Evolutionary conservation across 2,329 filamentous ascomycete species (phyloP).

Genomic region (Colletotrichum lentis): DNA sequence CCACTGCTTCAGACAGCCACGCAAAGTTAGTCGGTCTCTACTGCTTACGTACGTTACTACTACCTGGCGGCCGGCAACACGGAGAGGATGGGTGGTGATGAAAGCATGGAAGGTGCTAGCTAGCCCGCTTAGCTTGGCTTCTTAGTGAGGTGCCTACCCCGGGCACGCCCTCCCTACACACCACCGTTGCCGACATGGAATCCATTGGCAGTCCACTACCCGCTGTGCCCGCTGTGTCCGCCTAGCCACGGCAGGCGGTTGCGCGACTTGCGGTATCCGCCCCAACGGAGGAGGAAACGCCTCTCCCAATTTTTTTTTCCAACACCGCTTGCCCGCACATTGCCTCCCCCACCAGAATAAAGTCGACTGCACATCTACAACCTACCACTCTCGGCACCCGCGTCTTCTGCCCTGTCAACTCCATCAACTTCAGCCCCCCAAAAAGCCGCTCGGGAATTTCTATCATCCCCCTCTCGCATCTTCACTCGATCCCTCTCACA

Average conservation of each 20-base stretch:
- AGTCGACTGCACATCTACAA: constrained; percentile 37
- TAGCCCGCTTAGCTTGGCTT: not conserved
- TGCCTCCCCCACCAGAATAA: constrained; percentile 38
- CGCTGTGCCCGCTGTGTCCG: constrained; percentile 24
- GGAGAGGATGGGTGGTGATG: not conserved
- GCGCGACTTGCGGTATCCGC: constrained; percentile 27
- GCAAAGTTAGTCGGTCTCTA: too few relatives aligned
- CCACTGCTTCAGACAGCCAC: not conserved
- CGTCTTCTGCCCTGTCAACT: constrained; percentile 27
- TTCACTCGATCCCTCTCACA: constrained; percentile 24
- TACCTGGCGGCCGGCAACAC: not conserved
- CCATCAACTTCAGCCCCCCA: constrained; percentile 16
- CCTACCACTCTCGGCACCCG: constrained; percentile 25
- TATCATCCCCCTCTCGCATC: constrained; percentile 12
- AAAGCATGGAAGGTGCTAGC: constrained; percentile 8
- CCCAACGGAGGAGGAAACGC: constrained; percentile 32
- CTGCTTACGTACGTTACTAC: too few relatives aligned
- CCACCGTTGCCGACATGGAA: not conserved
- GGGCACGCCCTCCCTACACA: not conserved
- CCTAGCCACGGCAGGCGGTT: constrained; percentile 24
- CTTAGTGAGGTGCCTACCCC: not conserved
- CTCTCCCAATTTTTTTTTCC: constrained; percentile 34
- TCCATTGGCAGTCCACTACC: constrained; percentile 17
- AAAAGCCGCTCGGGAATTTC: constrained; percentile 10
- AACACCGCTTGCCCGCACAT: not conserved